Base-by-base conservation (phyloP, 2,329 filamentous ascomycete species). In the Trichophyton verrucosum region DNA sequence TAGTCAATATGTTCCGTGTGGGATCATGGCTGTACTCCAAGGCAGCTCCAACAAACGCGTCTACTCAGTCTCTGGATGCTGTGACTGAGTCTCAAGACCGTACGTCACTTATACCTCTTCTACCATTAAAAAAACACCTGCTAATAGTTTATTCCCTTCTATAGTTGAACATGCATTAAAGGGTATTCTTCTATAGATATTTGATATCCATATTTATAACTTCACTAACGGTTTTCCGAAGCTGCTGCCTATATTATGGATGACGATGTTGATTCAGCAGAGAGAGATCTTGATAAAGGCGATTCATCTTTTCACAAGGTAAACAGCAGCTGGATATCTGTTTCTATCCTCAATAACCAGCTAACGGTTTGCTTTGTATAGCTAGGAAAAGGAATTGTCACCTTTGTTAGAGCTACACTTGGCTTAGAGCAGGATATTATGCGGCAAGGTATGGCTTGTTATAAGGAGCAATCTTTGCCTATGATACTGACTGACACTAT, bases 371-470 rank as follows among this genome's bases (percentile, higher is more conserved):
- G 1, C 33, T 42, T 4, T 24, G 17, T 57, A 24, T 78, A 87
- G 77, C 80, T 97, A 38, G 91, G 91, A 33, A 80, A 86, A 65
- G 87, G 89, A 59, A 85, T 96, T 38, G 85, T 91, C 20, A 84
- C 84, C 51, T 97, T 97, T 71, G 86, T 97, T 74, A 82, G 86
- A 66, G 91, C 91, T 17, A 86, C 94, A 1, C 77, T 97, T 1
- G 91, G 91, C 1, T 94, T 96, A 68, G 94, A 97, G 74, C 91
- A 95, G 73, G 86, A 94, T 2, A 81, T 95, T 65, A 94, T 97
- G 87, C 84, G 84, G 61, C 85, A 95, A 77, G 81, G 81, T 82
- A 60, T 62, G 74, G 61, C 57, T 49, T 57, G 7, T 61, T 30
- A 36, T 20, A 53, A 44, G 15, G 13, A 56, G 17, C 17, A 59